phyloP scores from a whole-genome alignment of 2,329 filamentous ascomycete species.

The Helicocarpus griseus region DNA sequence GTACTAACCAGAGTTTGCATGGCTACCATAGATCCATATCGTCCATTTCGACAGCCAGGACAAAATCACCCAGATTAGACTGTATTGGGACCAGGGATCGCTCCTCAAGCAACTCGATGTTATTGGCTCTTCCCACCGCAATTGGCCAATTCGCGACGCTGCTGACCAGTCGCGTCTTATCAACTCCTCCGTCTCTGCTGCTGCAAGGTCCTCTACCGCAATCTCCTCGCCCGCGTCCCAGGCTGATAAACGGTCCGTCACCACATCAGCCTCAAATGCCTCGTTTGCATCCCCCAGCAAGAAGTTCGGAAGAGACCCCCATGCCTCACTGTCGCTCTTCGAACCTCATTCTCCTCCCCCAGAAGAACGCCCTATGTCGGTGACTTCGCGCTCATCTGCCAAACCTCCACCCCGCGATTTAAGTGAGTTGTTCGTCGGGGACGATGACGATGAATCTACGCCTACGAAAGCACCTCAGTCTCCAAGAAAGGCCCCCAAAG shows the following conservation, averaged over 20 bases:
- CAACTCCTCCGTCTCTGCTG: conserved; percentile 37
- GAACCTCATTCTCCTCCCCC: conserved; percentile 52
- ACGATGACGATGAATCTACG: conserved; percentile 28
- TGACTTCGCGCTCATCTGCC: conserved; percentile 56
- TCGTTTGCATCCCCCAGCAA: conserved; percentile 27
- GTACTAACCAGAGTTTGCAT: neutral
- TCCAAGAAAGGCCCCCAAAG: conserved; percentile 28
- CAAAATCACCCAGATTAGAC: conserved; percentile 78
- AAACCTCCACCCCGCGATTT: conserved; percentile 59
- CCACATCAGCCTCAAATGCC: neutral
- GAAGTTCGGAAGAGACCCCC: conserved; percentile 34
- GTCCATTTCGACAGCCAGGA: conserved; percentile 68
- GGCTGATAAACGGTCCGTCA: conserved; percentile 10
- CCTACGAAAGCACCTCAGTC: conserved; percentile 12
- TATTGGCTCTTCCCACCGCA: conserved; percentile 79
- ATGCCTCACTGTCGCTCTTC: conserved; percentile 64
- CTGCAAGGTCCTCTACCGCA: conserved; percentile 19
- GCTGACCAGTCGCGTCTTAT: conserved; percentile 76
- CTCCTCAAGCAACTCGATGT: conserved; percentile 89
- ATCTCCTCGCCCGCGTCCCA: conserved; percentile 13
- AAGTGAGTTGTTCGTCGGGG: conserved; percentile 57
- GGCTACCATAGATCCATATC: conserved; percentile 60
- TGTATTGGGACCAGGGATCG: conserved; percentile 91
- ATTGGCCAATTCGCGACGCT: conserved; percentile 89
- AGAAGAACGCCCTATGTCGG: conserved; percentile 42